Evolutionary conservation across 345 rosid genomes (phyloP).

Genomic region (Sisymbrium altissimum): DNA sequence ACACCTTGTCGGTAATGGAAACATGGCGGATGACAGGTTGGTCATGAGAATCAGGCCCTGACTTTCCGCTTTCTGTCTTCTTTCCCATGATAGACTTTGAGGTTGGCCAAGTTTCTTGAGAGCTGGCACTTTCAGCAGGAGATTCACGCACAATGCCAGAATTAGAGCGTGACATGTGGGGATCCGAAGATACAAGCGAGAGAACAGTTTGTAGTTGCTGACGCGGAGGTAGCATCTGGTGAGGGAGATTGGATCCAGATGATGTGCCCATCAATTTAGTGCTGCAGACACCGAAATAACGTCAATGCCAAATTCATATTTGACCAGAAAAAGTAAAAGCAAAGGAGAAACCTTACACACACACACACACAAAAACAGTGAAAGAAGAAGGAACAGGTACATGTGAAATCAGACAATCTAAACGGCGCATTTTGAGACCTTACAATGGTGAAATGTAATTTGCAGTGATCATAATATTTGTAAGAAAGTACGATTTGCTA

Average conservation of each 20-base stretch:
- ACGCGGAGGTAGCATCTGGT: slow-evolving; percentile 92
- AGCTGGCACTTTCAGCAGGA: slow-evolving; percentile 97
- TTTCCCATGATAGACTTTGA: slow-evolving; percentile 49
- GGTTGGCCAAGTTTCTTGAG: slow-evolving; percentile 92
- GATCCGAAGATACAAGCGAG: slow-evolving; percentile 60
- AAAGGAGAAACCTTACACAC: background rate
- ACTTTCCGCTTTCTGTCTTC: slow-evolving; percentile 72
- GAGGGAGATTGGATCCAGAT: slow-evolving; percentile 78
- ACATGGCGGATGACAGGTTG: slow-evolving; percentile 62
- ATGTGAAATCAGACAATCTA: background rate
- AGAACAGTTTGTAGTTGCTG: slow-evolving; percentile 61
- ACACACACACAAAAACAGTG: background rate
- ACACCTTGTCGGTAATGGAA: slow-evolving; percentile 68
- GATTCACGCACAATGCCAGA: slow-evolving; percentile 78
- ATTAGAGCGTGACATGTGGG: slow-evolving; percentile 61
- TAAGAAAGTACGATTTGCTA: no score
- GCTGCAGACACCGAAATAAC: slow-evolving; percentile 15
- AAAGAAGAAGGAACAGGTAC: background rate
- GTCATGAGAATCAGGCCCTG: slow-evolving; percentile 60
- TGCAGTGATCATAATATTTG: background rate
- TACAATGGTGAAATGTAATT: background rate
- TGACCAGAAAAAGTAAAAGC: background rate
- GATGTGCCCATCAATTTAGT: slow-evolving; percentile 72
- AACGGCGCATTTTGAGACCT: background rate
- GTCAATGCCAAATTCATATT: background rate